These are phyloP conservation scores for Pseudognaphalium luteoalbum DNA, from an alignment of 129 eudicot species.

Conservation along the genomic window DNA sequence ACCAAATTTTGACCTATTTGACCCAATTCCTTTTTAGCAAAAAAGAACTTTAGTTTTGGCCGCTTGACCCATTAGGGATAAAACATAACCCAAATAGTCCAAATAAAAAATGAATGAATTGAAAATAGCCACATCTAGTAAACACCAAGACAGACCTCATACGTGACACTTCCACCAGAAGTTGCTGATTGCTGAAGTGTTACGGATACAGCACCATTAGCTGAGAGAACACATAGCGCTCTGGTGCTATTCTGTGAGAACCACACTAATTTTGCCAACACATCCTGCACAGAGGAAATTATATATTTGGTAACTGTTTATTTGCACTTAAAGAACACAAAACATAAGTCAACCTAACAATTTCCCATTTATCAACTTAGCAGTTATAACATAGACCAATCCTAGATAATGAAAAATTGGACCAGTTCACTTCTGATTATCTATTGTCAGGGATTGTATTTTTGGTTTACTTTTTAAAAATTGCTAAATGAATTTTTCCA, in stretches of 20 bases:
- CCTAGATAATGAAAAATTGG: neutral
- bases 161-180: slow-evolving; percentile 56
- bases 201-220: slow-evolving; percentile 54
- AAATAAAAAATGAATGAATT: neutral
- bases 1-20: neutral
- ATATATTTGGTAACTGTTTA: slow-evolving; percentile 1
- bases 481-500: neutral
- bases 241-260: slow-evolving; percentile 47
- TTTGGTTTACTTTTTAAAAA: neutral
- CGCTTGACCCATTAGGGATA: neutral
- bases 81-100: neutral
- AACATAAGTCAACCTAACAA: neutral
- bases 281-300: slow-evolving; percentile 43
- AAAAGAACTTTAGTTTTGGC: neutral
- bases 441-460: neutral
- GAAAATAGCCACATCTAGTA: neutral
- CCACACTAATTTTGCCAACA: slow-evolving; percentile 42
- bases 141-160: slow-evolving; percentile 45
- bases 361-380: neutral
- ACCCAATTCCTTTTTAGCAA: neutral
- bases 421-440: neutral
- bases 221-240: slow-evolving; percentile 57
- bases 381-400: neutral
- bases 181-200: slow-evolving; percentile 50
- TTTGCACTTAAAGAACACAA: neutral